Percentiles rank a stretch among this genome's conserved stretches.
phyloP scores from a whole-genome alignment of 257 asterid species.

The Rhazya stricta region DNA sequence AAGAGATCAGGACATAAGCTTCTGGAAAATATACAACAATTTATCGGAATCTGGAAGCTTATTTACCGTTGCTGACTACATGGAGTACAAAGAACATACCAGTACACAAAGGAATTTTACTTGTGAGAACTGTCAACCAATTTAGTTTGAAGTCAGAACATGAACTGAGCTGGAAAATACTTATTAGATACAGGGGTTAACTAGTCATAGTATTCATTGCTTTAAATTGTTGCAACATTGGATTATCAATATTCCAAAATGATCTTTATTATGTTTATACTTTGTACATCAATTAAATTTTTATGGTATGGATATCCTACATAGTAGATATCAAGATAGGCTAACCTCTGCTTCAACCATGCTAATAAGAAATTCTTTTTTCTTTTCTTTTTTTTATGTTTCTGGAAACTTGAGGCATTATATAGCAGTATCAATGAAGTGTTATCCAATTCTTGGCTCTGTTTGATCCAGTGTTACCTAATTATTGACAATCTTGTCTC shows the following conservation, averaged over 20 bases:
- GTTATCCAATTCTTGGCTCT: neutral
- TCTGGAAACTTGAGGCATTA: neutral
- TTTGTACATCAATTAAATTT: neutral
- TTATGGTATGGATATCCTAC: neutral
- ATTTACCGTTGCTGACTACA: neutral
- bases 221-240: neutral
- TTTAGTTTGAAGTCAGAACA: neutral
- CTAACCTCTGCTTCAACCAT: neutral
- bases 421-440: neutral
- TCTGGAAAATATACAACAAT: neutral
- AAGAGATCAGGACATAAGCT: neutral
- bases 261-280: neutral
- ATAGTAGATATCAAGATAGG: neutral
- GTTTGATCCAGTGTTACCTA: neutral
- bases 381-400: neutral
- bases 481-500: neutral
- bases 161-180: neutral
- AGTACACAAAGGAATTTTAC: neutral
- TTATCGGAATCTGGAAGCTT: neutral
- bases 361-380: too few species aligned
- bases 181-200: neutral
- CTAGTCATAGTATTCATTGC: neutral
- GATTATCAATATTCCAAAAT: neutral
- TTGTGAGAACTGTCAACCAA: neutral
- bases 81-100: neutral